A percentile compares a stretch with the other conserved stretches of the same genome.
phyloP scores from a whole-genome alignment of 1,284 basidiomycete species.

The Tremellales sp. region DNA sequence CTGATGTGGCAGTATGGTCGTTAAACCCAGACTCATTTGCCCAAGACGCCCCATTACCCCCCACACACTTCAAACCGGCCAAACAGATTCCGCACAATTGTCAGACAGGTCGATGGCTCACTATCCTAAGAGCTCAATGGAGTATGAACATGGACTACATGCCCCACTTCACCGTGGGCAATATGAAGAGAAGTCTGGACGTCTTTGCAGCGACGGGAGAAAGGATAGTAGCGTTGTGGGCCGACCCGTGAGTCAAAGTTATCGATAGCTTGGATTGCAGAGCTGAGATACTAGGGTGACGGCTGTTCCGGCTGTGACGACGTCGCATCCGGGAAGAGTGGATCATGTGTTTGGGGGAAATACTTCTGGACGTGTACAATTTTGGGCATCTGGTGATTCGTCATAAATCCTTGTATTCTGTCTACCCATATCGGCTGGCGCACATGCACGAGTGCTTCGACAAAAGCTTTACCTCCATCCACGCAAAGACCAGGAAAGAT shows the following conservation, averaged over 20 bases:
- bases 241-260: constrained; percentile 25
- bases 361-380: constrained; percentile 44
- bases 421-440: no score
- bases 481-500: no score
- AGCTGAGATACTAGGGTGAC: constrained; percentile 36
- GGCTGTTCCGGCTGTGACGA: constrained; percentile 50
- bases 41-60: constrained; percentile 26
- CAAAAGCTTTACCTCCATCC: no score
- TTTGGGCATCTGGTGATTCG: constrained; percentile 28
- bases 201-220: constrained; percentile 45
- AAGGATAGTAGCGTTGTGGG: constrained; percentile 35
- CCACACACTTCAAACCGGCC: constrained; percentile 33
- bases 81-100: constrained; percentile 47
- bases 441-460: no score
- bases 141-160: constrained; percentile 44
- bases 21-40: constrained; percentile 36
- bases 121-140: constrained; percentile 52
- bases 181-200: constrained; percentile 50
- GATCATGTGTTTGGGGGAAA: constrained; percentile 48
- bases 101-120: constrained; percentile 51
- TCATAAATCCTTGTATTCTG: no score
- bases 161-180: constrained; percentile 50
- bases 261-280: not conserved
- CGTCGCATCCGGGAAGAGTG: constrained; percentile 45
- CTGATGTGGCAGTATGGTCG: constrained; percentile 42